phyloP scores from a whole-genome alignment of 116 monocot species.

The Posidonia oceanica region DNA sequence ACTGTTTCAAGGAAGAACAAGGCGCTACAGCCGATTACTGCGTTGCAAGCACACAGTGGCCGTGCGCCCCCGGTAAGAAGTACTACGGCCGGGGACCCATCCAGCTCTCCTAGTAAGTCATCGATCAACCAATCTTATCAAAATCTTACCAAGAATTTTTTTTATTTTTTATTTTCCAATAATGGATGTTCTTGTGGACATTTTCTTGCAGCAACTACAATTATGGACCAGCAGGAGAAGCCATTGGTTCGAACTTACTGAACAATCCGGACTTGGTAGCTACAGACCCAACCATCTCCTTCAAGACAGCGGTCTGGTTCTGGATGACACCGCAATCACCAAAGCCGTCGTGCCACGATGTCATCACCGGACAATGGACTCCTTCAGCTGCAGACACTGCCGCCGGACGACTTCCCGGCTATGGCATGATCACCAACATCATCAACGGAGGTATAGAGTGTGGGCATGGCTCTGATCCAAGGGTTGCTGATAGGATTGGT shows the following conservation, averaged over 20 bases:
- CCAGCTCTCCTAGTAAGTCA: conserved; percentile 10
- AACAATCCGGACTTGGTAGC: conserved; percentile 29
- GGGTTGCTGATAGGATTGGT: conserved; percentile 11
- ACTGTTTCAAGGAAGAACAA: conserved; percentile 23
- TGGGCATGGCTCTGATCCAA: conserved; percentile 12
- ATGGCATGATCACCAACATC: conserved; percentile 52
- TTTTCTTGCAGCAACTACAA: conserved; percentile 20
- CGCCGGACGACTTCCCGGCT: conserved; percentile 39
- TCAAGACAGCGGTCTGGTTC: conserved; percentile 64
- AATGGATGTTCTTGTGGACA: no score
- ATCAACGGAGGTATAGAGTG: conserved; percentile 61
- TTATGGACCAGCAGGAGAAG: conserved; percentile 32
- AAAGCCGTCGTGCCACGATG: conserved; percentile 58
- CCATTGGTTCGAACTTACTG: conserved; percentile 6
- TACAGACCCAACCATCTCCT: conserved; percentile 29
- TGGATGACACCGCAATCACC: conserved; percentile 71
- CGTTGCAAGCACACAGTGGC: conserved; percentile 14
- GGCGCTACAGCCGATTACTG: conserved; percentile 9
- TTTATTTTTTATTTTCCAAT: no score
- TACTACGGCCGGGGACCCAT: conserved; percentile 41
- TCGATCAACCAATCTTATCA: no score
- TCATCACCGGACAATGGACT: conserved; percentile 47
- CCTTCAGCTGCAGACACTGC: conserved; percentile 27
- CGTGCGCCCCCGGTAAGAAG: conserved; percentile 27
- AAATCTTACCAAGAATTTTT: no score